A percentile compares a stretch with the other conserved stretches of the same genome.
phyloP scores from a whole-genome alignment of 1,284 basidiomycete genomes.

The Xerocomus tenax region DNA sequence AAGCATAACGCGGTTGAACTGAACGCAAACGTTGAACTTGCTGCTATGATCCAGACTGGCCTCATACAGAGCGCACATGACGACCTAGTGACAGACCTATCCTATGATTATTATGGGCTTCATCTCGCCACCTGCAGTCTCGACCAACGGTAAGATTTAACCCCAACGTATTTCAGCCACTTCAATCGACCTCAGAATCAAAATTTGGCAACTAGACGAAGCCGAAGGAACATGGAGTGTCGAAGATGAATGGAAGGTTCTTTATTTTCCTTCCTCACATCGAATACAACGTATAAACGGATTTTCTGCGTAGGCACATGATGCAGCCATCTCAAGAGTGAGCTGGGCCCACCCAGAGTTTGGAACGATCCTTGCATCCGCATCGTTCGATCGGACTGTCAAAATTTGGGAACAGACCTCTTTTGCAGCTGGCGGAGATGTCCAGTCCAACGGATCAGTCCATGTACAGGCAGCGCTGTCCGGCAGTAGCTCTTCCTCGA shows the following conservation, averaged over 20 bases:
- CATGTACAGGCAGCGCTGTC: conserved; percentile 19
- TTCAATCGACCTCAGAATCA: conserved; percentile 43
- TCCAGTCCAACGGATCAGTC: conserved; percentile 27
- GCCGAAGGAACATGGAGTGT: conserved; percentile 61
- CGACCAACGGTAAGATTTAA: conserved; percentile 56
- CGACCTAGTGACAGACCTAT: conserved; percentile 74
- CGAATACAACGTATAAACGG: neutral
- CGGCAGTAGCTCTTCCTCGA: conserved; percentile 34
- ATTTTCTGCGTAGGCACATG: conserved; percentile 61
- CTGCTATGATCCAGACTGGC: conserved; percentile 64
- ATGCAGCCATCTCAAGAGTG: conserved; percentile 75
- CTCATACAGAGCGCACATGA: conserved; percentile 66
- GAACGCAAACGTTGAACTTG: neutral
- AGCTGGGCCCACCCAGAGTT: conserved; percentile 87
- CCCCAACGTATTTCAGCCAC: conserved; percentile 4
- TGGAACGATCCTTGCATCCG: conserved; percentile 74
- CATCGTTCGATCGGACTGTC: conserved; percentile 80
- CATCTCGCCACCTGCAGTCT: conserved; percentile 68
- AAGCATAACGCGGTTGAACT: too few relatives aligned
- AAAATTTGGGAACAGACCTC: conserved; percentile 79
- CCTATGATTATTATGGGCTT: conserved; percentile 85
- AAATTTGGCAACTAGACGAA: conserved; percentile 72
- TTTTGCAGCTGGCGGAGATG: conserved; percentile 28
- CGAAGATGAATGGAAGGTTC: conserved; percentile 83
- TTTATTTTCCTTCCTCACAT: conserved; percentile 13